phyloP scores from a whole-genome alignment of 2,329 filamentous ascomycete genomes.

The Fusarium sambucinum region DNA sequence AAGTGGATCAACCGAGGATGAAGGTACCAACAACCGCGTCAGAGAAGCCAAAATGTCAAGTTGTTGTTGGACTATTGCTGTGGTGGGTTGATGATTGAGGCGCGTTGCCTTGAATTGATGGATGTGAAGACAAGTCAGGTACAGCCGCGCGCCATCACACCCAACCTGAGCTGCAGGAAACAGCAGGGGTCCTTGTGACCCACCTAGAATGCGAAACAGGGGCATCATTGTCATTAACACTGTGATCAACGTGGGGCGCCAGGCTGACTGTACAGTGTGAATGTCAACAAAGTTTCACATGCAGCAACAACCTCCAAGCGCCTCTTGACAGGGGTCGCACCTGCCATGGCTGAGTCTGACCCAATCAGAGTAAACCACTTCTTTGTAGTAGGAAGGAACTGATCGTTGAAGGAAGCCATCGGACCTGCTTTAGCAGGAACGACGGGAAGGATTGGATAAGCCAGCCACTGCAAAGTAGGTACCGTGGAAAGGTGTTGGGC shows the following conservation, averaged over 20 bases:
- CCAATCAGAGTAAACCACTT: constrained; percentile 34
- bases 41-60: constrained; percentile 27
- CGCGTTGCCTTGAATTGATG: constrained; percentile 26
- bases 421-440: constrained; percentile 41
- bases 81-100: constrained; percentile 41
- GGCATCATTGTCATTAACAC: constrained; percentile 27
- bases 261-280: constrained; percentile 30
- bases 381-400: constrained; percentile 39
- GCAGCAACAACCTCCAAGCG: constrained; percentile 36
- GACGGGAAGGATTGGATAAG: constrained; percentile 32
- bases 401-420: constrained; percentile 23
- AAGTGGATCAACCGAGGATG: constrained; percentile 33
- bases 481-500: constrained; percentile 10
- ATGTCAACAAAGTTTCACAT: neutral
- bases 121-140: constrained; percentile 36
- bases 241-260: constrained; percentile 17
- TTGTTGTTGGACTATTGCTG: constrained; percentile 23
- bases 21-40: constrained; percentile 24
- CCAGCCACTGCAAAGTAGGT: constrained; percentile 19
- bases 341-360: constrained; percentile 16
- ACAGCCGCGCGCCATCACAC: constrained; percentile 46
- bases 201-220: constrained; percentile 27
- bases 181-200: constrained; percentile 33
- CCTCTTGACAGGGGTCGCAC: constrained; percentile 34
- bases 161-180: constrained; percentile 37